Evolutionary conservation across 371 early-diverging fungal genomes (phyloP), one percentile per base, ranked within the genome.

Genomic region (Sporodiniella umbellata): DNA sequence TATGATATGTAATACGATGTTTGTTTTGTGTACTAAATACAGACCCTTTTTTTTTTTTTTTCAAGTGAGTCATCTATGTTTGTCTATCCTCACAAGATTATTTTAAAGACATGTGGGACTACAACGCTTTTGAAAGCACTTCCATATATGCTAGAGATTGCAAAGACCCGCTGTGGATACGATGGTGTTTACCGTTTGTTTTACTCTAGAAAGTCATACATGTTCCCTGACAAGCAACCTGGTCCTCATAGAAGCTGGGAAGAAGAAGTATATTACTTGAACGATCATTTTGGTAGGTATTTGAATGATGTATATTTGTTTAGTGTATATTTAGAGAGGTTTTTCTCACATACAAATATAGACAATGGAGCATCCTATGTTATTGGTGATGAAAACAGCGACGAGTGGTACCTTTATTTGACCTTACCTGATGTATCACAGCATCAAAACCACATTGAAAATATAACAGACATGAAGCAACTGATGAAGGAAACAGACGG

Each of bases 51-150:
- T 40, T 33, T 46, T 55, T 50, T 57, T 62, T 38, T 11, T n/a
- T 40, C 18, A 48, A 84, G 89, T 63, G 98, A 97, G 78, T 93
- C 93, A 22, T 95, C 96, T 47, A 86, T 97, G 87, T 97, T 97
- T 75, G 93, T 97, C 33, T 96, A 93, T 66, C 86, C 89, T 19
- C 90, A 94, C 81, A 92, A 92, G 56, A 59, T 97, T 35, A 92
- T 97, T 46, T 75, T 97, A 54, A 97, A 97, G 75, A 97, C 98
- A 6, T 97, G 98, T 73, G 98, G 98, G 21, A 95, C 96, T 4
- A 96, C 98, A 18, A 96, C 95, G 0, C 74, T 95, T 26, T 72
- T 97, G 57, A 75, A 87, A 54, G 89, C 95, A 19, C 61, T 97
- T 38, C 87, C 92, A 37, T 79, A 85, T 39, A 83, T 97, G 37